Evolutionary conservation across 129 eudicot species (phyloP), one percentile per base, ranked within the genome.

Genomic region (Oenanthe sinensis): DNA sequence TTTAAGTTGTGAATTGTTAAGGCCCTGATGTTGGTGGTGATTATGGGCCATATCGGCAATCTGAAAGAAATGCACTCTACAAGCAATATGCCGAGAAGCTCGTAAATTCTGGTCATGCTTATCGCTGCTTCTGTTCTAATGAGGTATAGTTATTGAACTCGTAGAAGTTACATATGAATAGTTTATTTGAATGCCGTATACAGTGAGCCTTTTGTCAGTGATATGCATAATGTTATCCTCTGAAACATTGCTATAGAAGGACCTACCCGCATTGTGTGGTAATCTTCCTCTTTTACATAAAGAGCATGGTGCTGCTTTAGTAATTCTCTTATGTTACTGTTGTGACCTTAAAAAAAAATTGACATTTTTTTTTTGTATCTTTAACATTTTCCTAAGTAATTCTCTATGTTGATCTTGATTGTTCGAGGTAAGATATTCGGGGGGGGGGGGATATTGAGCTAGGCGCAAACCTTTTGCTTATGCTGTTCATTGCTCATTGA

Each of bases 41-140:
- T 65, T 91, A 88, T 82, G 97, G 98, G 74, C 98, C 97, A 16
- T 94, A 94, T 75, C 78, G 98, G 79, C 98, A 94, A 79, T 94
- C 97, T 5, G 98, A 94, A 85, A 91, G 98, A 79, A 94, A 94
- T 84, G 85, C 77, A 22, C 82, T 94, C 52, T 94, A 94, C 85
- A 91, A 88, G 83, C 87, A 94, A 75, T 84, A 88, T 87, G 98
- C 97, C 6, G 88, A 89, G 33, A 89, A 89, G 79, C 98, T 94
- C 72, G 75, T 94, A n/a, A 80, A 88, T 28, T 89, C 96, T 69
- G 97, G 96, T 77, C 90, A 94, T 71, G 98, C 82, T 77, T 94
- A 94, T 82, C 90, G 90, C 17, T 94, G 98, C 89, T 94, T 94
- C 81, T 94, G 98, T 89, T 89, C 98, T n/a, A 91, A 79, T 74